Conservation (phyloP, 2,329 filamentous ascomycete genomes). For the Davidsoniella australis region DNA sequence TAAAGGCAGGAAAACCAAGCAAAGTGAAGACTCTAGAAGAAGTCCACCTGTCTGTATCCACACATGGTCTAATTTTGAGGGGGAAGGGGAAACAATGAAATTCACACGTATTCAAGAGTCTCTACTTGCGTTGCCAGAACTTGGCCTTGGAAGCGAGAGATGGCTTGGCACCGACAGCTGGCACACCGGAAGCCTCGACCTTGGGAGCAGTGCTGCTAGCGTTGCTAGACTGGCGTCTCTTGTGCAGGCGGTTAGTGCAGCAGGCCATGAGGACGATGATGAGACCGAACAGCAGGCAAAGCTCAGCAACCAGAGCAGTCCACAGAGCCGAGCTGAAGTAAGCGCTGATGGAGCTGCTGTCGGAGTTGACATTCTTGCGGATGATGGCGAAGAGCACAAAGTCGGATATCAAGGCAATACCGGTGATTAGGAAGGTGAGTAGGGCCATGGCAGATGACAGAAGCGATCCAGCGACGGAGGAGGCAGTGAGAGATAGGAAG, state of each 20-base stretch:
- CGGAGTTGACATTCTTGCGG: conserved; percentile 33
- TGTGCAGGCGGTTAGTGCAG: conserved; percentile 32
- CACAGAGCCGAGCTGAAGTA: conserved; percentile 38
- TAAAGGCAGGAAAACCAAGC: too few relatives aligned
- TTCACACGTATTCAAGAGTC: neutral
- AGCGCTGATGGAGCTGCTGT: conserved; percentile 25
- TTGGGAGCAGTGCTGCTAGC: neutral
- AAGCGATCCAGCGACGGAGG: conserved; percentile 33
- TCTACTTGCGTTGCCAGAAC: conserved; percentile 11
- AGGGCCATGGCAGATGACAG: conserved; percentile 31
- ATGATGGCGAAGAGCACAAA: conserved; percentile 40
- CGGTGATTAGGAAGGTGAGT: conserved; percentile 30
- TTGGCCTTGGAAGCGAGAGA: conserved; percentile 4
- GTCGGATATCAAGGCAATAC: conserved; percentile 35
- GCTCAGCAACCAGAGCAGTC: conserved; percentile 38
- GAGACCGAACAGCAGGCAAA: conserved; percentile 36
- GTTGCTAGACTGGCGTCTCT: conserved; percentile 16
- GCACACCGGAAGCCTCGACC: neutral
- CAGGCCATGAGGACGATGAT: conserved; percentile 44
- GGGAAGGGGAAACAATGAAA: neutral
- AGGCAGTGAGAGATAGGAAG: conserved; percentile 34
- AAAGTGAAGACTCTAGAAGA: too few relatives aligned
- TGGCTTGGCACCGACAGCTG: neutral
- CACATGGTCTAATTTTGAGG: too few relatives aligned
- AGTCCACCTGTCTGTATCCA: too few relatives aligned